Conservation (phyloP, 2,329 filamentous ascomycete species). For the Pyrenophora seminiperda region DNA sequence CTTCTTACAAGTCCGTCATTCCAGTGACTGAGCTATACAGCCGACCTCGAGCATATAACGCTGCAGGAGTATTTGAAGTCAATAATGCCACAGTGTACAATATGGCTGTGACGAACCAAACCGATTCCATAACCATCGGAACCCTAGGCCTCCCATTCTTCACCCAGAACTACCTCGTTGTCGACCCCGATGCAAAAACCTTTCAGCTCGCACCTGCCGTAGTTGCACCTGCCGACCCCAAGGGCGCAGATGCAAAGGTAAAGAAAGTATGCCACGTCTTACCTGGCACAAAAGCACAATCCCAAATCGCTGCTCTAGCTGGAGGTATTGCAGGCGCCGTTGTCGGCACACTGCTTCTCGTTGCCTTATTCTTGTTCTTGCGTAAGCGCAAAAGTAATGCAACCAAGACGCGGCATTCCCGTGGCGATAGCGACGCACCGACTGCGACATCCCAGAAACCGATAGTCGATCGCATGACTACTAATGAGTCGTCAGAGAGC, state of each 20-base stretch:
- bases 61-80: slow-evolving; percentile 19
- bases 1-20: slow-evolving; percentile 24
- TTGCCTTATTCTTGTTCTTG: slow-evolving; percentile 10
- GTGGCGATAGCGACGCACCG: slow-evolving; percentile 11
- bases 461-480: slow-evolving; percentile 1
- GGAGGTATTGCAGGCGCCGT: slow-evolving; percentile 13
- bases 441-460: slow-evolving; percentile 8
- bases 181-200: slow-evolving; percentile 23
- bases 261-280: slow-evolving; percentile 22
- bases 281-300: slow-evolving; percentile 11
- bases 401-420: slow-evolving; percentile 6
- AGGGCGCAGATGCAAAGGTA: slow-evolving; percentile 18
- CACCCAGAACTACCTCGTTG: slow-evolving; percentile 27
- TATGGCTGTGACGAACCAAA: slow-evolving; percentile 25
- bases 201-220: slow-evolving; percentile 25
- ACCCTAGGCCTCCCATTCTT: slow-evolving; percentile 24
- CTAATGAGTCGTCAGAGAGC: slow-evolving; percentile 8
- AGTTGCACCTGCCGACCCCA: slow-evolving; percentile 17
- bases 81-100: slow-evolving; percentile 24
- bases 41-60: slow-evolving; percentile 21
- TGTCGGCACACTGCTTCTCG: slow-evolving; percentile 15
- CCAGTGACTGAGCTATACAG: slow-evolving; percentile 21
- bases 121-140: slow-evolving; percentile 8
- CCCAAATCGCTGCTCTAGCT: slow-evolving; percentile 11
- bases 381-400: slow-evolving; percentile 9